Evolutionary conservation across 2,329 filamentous ascomycete genomes (phyloP).

Genomic region (Trichocomaceae sp.): DNA sequence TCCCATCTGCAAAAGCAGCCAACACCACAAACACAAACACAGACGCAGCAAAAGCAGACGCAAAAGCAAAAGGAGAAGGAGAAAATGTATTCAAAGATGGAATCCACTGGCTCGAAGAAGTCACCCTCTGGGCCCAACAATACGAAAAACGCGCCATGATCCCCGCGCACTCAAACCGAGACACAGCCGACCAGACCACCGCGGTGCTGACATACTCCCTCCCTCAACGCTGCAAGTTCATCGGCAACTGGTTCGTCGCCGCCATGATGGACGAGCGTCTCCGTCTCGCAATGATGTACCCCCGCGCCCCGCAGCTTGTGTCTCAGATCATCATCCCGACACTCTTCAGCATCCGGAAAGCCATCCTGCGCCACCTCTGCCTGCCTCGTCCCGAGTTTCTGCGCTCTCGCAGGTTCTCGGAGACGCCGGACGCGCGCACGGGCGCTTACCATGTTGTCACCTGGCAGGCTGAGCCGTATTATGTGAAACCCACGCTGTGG

Average conservation of each 20-base stretch:
- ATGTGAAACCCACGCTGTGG: conserved; percentile 54
- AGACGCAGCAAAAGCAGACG: too few relatives aligned
- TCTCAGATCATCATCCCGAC: conserved; percentile 40
- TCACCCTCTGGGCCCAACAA: conserved; percentile 44
- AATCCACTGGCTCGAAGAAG: conserved; percentile 48
- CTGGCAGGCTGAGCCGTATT: conserved; percentile 61
- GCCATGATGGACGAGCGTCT: conserved; percentile 60
- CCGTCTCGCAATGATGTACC: conserved; percentile 58
- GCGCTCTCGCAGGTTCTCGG: conserved; percentile 35
- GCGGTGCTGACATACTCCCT: conserved; percentile 56
- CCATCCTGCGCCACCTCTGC: conserved; percentile 52
- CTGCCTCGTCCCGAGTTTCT: conserved; percentile 50
- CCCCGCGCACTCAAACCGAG: conserved; percentile 44
- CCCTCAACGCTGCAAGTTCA: conserved; percentile 37
- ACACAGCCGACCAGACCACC: conserved; percentile 54
- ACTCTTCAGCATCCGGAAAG: conserved; percentile 48
- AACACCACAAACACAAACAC: too few relatives aligned
- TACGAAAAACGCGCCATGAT: conserved; percentile 59
- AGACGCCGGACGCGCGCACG: conserved; percentile 48
- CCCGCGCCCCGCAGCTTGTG: conserved; percentile 31
- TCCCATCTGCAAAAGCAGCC: conserved; percentile 16
- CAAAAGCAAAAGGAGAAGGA: background rate
- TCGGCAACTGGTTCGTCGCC: conserved; percentile 48
- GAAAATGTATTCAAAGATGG: conserved; percentile 39
- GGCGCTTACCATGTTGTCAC: conserved; percentile 45